Evolutionary conservation across 2,329 filamentous ascomycete species (phyloP), one percentile per base, ranked within the genome.

Genomic region (Phialocephala subalpina): DNA sequence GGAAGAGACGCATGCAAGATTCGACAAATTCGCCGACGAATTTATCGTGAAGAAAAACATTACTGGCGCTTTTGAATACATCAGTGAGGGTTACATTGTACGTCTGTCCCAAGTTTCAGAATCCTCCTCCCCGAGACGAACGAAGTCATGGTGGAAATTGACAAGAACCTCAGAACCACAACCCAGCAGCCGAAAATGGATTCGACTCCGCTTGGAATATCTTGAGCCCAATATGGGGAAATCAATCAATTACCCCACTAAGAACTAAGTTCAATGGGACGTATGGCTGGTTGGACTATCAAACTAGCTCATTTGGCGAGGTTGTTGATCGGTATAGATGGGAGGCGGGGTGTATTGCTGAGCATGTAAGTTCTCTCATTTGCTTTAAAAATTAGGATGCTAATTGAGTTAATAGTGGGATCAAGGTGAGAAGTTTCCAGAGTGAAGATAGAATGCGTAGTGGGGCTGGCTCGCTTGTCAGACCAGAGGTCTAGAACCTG

Each of bases 161-260:
- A n/a, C n/a, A n/a, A n/a, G n/a, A n/a, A n/a, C n/a, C 33, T 36
- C 25, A 68, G 66, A 68, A 68, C 25, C 66, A 68, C 47, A 65
- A 65, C 27, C 63, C 66, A 18, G 18, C 35, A 9, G 66, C 63
- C 18, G 36, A 68, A 33, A 63, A 63, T 40, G 66, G 66, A 4
- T 65, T 60, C 11, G 66, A 68, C 33, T 60, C 55, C n/a, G 66
- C 66, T 4, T 65, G 63, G 63, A 38, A 53, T 33, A 55, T 68
- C n/a, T 56, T 68, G 9, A 58, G 59, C 45, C 56, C 63, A 3
- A 65, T 63, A 16, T 68, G 63, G 66, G 40, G 12, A 3, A 52
- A 27, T 29, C 55, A 58, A 36, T 20, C 27, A 7, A 61, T 63
- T 45, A 63, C 60, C 2, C 27, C 56, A 2, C 36, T 68, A 2